phyloP scores from a whole-genome alignment of 116 monocot genomes.

The Papilionanthe hybrid region DNA sequence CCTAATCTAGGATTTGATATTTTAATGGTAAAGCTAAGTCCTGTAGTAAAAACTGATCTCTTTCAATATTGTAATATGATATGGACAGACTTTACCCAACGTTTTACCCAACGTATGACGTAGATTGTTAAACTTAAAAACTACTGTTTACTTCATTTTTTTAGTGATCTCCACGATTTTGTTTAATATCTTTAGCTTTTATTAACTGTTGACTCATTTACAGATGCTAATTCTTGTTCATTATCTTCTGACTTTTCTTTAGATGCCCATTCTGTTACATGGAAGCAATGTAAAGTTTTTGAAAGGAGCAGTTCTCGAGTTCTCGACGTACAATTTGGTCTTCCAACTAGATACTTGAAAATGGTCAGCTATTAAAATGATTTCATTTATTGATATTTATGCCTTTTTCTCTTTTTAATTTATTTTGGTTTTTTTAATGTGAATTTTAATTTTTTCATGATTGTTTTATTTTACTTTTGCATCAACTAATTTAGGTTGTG shows the following conservation, averaged over 20 bases:
- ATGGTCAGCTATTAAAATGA: conserved; percentile 40
- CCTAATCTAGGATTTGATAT: neutral
- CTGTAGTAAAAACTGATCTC: neutral
- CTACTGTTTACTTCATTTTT: neutral
- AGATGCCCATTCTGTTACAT: conserved; percentile 52
- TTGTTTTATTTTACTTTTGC: neutral
- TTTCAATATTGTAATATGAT: neutral
- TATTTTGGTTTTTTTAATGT: too few relatives aligned
- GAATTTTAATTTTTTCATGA: neutral
- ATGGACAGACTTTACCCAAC: neutral
- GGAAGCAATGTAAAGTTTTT: conserved; percentile 70
- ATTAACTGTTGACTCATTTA: neutral
- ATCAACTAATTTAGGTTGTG: too few relatives aligned
- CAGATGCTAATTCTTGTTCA: neutral
- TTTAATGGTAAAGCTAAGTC: neutral
- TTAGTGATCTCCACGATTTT: conserved; percentile 5
- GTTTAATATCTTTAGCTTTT: neutral
- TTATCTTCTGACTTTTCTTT: conserved; percentile 6
- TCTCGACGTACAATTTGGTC: conserved; percentile 69
- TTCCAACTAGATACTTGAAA: conserved; percentile 50
- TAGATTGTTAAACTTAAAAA: neutral
- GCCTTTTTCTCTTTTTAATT: neutral
- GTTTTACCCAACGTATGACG: neutral
- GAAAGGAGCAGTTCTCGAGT: conserved; percentile 36
- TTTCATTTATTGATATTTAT: neutral